Base-by-base conservation (phyloP, 768 basidiomycete species). In the Hortiboletus campestris region DNA sequence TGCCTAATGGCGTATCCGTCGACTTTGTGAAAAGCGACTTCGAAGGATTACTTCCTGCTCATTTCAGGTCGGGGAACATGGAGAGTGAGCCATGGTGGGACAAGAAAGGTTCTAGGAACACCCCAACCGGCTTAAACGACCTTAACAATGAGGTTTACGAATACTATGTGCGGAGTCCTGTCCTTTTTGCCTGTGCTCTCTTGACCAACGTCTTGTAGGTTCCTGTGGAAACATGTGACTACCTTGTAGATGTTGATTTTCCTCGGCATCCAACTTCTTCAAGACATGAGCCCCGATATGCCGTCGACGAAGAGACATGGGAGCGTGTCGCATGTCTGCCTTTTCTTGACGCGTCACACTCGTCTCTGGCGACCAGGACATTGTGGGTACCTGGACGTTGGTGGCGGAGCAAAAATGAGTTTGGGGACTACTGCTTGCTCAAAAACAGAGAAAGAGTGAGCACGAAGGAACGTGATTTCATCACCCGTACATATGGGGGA, bases 21-120 rank as follows among this genome's bases (percentile, higher is more conserved):
- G 80, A 87, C 55, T 98, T 94, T 72, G 77, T 98, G 70, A 91
- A 94, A 76, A 94, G 89, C 71, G 93, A 89, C 54, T 98, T 98
- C 62, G 81, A 86, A 58, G 96, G 94, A 11, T 80, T 92, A 66
- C 76, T 99, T 58, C 97, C 97, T 14, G 82, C 86, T 19, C 88
- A 90, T 68, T 98, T 97, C 75, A 72, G 43, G 43, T 42, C 51
- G 28, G 75, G 74, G n/a, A 48, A 53, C 35, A 9, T 20, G 7
- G 59, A 64, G 48, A 62, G 58, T 25, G 72, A 76, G 22, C 61
- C 49, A 46, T 69, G 64, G 67, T 63, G 63, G 57, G 62, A 67
- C 53, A 59, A 85, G 59, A 75, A 82, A 22, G 86, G 86, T 59
- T 93, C 87, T 9, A 76, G 80, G 49, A 71, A 72, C 38, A 73